A percentile compares a stretch with the other conserved stretches of the same genome.
phyloP scores from a whole-genome alignment of 169 alveolate species.

The Eimeria acervulina region DNA sequence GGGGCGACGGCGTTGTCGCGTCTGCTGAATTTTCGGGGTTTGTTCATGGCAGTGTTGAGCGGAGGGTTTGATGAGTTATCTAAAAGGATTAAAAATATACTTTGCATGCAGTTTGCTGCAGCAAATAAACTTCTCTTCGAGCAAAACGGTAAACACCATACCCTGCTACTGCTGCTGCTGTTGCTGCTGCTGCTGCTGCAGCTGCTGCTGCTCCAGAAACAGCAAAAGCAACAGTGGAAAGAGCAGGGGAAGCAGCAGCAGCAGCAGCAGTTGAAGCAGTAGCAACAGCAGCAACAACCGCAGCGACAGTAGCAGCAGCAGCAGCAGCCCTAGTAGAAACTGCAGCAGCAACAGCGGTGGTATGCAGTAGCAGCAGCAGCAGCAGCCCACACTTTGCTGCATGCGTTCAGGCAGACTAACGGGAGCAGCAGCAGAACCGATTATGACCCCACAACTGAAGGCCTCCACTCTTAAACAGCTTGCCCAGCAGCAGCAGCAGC shows the following conservation, averaged over 20 bases:
- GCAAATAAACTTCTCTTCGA: slow-evolving; percentile 32
- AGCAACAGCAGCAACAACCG: too few relatives aligned
- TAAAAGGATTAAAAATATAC: neutral
- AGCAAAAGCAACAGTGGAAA: neutral
- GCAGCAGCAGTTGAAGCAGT: too few relatives aligned
- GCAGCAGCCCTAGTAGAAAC: neutral
- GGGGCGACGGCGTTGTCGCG: slow-evolving; percentile 12
- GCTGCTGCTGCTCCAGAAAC: neutral
- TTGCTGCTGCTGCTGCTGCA: too few relatives aligned
- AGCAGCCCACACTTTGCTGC: neutral
- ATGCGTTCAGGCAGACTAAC: neutral
- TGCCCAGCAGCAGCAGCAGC: neutral
- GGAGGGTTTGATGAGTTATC: slow-evolving; percentile 36
- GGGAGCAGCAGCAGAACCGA: slow-evolving; percentile 43
- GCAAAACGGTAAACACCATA: neutral
- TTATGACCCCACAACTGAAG: slow-evolving; percentile 20
- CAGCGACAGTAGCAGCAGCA: too few relatives aligned
- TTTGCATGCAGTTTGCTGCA: neutral
- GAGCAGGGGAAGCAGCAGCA: neutral
- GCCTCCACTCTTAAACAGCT: neutral
- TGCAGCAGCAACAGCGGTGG: neutral
- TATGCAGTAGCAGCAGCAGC: neutral
- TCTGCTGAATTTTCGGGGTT: neutral
- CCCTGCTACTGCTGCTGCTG: too few relatives aligned
- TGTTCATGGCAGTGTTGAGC: neutral